Base-by-base conservation (phyloP, 2,329 filamentous ascomycete genomes). In the Fusarium annulatum region DNA sequence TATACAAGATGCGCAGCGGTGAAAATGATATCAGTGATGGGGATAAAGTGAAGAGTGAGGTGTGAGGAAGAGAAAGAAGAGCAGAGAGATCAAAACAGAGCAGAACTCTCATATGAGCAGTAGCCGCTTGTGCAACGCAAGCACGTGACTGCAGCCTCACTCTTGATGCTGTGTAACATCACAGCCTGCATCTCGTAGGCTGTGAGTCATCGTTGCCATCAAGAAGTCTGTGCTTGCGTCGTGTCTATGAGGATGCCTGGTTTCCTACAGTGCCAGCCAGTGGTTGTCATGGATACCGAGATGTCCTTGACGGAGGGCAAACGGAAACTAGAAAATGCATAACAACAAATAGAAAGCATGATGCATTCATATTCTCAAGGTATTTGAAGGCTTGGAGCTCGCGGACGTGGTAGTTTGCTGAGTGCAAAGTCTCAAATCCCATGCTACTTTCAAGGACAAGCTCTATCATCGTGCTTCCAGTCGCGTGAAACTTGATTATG, bases 281-380 rank as follows among this genome's bases (percentile, higher is more conserved):
- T 39, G 51, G 51, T 18, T 28, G 51, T 21, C 19, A 28, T 53
- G 23, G 23, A 53, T 39, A 42, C 51, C 36, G 19, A 11, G 19
- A 42, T n/a, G 15, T 18, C 10, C 18, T 26, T 18, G 2, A 18
- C 1, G 5, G 30, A 55, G 9, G 26, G 4, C 51, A 28, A n/a
- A 9, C 9, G 3, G 7, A 21, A 21, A 36, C 1, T 52, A 12
- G 9, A 26, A 36, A 52, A 26, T 26, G 5, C 23, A 23, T 1
- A 10, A 38, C 9, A 34, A 14, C 2, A 51, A 19, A 19, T n/a
- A 34, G 19, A 51, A 8, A 9, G 11, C 11, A 14, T 15, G n/a
- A 5, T 7, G 3, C 6, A 4, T 12, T 39, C 3, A 1, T 19
- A 1, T 21, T n/a, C 23, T 15, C 7, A 28, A 26, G 5, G 7